These are phyloP conservation scores for Tolypocladium tropicale DNA, from an alignment of 2,329 filamentous ascomycete species.

Conservation along the genomic window DNA sequence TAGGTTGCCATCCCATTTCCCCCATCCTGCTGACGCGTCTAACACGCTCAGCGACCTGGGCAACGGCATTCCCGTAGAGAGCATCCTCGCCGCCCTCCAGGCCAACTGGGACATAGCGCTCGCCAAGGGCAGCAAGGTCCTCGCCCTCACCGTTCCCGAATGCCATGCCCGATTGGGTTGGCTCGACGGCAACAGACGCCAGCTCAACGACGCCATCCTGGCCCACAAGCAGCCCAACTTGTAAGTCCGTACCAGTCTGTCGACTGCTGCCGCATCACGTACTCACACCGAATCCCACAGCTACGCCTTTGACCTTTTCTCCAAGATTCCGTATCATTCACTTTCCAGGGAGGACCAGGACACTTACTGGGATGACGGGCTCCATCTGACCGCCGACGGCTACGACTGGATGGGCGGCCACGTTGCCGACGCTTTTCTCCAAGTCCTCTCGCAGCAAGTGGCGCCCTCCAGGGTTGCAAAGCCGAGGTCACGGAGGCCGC, in stretches of 20 bases:
- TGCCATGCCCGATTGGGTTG: conserved; percentile 18
- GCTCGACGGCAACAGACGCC: conserved; percentile 24
- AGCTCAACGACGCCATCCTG: conserved; percentile 44
- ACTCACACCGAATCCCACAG: conserved; percentile 23
- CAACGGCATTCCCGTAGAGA: conserved; percentile 21
- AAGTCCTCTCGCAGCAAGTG: conserved; percentile 22
- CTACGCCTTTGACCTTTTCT: conserved; percentile 45
- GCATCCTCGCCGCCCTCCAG: conserved; percentile 39
- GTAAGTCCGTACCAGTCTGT: conserved; percentile 28
- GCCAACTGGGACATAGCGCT: conserved; percentile 41
- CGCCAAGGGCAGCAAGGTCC: conserved; percentile 39
- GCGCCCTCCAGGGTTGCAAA: background rate
- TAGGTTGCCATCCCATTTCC: conserved; percentile 17
- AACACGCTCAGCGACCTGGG: conserved; percentile 37
- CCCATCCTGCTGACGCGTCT: background rate
- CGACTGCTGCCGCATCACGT: background rate
- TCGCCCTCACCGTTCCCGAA: conserved; percentile 55
- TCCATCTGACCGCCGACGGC: conserved; percentile 48
- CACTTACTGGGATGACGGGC: conserved; percentile 49
- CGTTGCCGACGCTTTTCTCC: conserved; percentile 41
- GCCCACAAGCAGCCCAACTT: conserved; percentile 36
- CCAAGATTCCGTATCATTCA: conserved; percentile 41
- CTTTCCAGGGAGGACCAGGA: conserved; percentile 34
- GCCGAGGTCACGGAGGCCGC: conserved; percentile 2
- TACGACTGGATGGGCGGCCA: conserved; percentile 53